These are phyloP conservation scores for Fusarium oxysporum DNA, from an alignment of 2,329 filamentous ascomycete genomes.

Conservation along the genomic window DNA sequence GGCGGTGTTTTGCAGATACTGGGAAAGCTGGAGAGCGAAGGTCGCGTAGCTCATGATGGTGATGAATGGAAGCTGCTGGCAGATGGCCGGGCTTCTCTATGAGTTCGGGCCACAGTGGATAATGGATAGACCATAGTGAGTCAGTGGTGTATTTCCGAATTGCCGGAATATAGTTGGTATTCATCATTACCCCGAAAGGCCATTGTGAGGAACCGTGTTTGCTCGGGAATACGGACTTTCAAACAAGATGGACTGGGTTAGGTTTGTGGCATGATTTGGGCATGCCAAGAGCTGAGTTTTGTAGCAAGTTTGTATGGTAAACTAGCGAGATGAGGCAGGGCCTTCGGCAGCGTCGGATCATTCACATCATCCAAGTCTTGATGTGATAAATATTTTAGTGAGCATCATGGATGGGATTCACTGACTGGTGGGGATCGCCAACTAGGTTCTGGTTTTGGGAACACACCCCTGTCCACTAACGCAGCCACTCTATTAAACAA, in stretches of 20 bases:
- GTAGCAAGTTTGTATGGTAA: neutral
- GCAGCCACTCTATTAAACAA: slow-evolving; percentile 16
- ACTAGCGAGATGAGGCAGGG: neutral
- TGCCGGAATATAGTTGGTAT: neutral
- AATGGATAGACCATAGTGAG: neutral
- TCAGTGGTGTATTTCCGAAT: neutral
- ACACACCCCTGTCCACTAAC: slow-evolving; percentile 7
- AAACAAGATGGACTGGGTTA: neutral
- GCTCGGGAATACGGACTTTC: neutral
- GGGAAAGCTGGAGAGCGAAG: slow-evolving; percentile 80
- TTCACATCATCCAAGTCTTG: neutral
- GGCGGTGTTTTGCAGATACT: slow-evolving; percentile 83
- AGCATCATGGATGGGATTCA: neutral
- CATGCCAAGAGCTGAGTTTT: slow-evolving; percentile 17
- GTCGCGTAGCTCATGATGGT: slow-evolving; percentile 64
- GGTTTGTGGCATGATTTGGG: slow-evolving; percentile 5
- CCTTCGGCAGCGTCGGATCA: slow-evolving; percentile 23
- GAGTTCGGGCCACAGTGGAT: neutral
- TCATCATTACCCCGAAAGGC: neutral
- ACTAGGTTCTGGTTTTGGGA: neutral
- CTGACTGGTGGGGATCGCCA: slow-evolving; percentile 8
- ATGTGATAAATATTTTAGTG: neutral
- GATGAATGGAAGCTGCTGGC: slow-evolving; percentile 46
- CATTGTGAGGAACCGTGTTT: neutral
- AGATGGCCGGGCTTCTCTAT: slow-evolving; percentile 42